phyloP scores from a whole-genome alignment of 768 basidiomycete species.

The Psilocybe azurescens region DNA sequence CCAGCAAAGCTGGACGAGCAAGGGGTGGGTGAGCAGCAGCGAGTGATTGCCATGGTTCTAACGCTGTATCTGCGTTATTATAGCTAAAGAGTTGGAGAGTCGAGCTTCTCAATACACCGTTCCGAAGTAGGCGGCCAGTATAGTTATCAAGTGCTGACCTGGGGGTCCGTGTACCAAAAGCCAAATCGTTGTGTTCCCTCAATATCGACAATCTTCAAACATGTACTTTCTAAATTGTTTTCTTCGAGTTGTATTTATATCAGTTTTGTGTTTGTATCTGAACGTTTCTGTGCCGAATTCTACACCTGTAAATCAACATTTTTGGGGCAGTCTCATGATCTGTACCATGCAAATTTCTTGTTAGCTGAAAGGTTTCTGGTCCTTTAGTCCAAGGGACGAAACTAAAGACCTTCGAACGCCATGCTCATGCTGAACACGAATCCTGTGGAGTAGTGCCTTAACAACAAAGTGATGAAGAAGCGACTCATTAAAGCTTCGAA shows the following conservation, averaged over 20 bases:
- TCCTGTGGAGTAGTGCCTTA: too few relatives aligned
- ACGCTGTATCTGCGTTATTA: not conserved
- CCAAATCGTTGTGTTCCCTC: not conserved
- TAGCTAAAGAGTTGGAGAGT: constrained; percentile 6
- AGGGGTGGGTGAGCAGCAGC: constrained; percentile 1
- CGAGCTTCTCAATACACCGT: constrained; percentile 5
- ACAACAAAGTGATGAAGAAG: too few relatives aligned
- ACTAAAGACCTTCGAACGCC: too few relatives aligned
- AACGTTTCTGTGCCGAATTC: too few relatives aligned
- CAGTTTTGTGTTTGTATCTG: not conserved
- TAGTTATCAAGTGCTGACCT: not conserved
- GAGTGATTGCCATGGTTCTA: not conserved
- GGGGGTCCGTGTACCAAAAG: not conserved
- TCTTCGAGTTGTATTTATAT: not conserved
- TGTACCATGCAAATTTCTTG: too few relatives aligned
- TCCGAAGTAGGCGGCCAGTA: not conserved
- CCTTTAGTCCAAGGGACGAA: too few relatives aligned
- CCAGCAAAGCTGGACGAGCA: constrained; percentile 14
- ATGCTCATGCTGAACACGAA: too few relatives aligned
- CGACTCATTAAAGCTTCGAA: too few relatives aligned
- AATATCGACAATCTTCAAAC: too few relatives aligned
- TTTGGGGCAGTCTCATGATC: too few relatives aligned
- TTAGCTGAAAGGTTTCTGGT: too few relatives aligned
- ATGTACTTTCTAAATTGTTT: not conserved
- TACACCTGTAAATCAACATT: too few relatives aligned